A percentile compares a stretch with the other conserved stretches of the same genome.
Evolutionary conservation across 2,329 filamentous ascomycete genomes (phyloP).

Genomic region (Xylariomycetidae sp.): DNA sequence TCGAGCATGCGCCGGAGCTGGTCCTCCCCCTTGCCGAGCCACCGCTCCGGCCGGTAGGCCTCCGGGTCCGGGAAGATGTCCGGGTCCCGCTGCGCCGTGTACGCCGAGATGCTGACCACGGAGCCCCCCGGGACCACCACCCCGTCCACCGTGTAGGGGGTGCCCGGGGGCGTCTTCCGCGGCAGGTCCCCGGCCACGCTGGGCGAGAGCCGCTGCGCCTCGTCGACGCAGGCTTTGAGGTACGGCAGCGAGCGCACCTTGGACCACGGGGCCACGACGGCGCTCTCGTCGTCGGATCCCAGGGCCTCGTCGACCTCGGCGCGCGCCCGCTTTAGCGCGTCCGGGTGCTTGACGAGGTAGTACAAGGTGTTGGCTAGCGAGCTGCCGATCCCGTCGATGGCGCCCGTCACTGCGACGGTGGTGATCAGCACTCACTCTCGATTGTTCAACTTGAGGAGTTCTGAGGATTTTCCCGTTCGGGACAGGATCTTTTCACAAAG

Average conservation of each 20-base stretch:
- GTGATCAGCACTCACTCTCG: not conserved
- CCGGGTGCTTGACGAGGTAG: constrained; percentile 2
- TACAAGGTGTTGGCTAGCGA: constrained; percentile 2
- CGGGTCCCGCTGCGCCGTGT: constrained; percentile 4
- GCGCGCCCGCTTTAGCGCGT: not conserved
- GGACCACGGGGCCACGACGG: not conserved
- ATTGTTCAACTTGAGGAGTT: too few species aligned
- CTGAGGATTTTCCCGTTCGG: too few species aligned
- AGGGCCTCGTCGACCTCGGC: constrained; percentile 1
- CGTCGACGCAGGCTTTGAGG: constrained; percentile 8
- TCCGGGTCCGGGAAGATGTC: constrained; percentile 3
- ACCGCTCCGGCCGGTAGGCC: constrained; percentile 2
- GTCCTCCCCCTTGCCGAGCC: constrained; percentile 1
- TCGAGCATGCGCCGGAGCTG: constrained; percentile 2
- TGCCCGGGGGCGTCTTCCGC: constrained; percentile 4
- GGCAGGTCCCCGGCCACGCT: constrained; percentile 2
- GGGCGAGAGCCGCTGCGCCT: constrained; percentile 3
- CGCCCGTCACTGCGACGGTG: constrained; percentile 1
- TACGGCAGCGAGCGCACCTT: constrained; percentile 3
- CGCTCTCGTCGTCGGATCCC: constrained; percentile 1
- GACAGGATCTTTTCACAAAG: too few species aligned
- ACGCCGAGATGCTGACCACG: constrained; percentile 4
- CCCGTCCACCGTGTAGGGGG: constrained; percentile 1
- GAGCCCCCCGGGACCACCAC: constrained; percentile 4
- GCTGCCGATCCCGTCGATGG: constrained; percentile 3